These are phyloP conservation scores for Debaryomyces singareniensis DNA, from an alignment of 1,139 yeast species.

Conservation along the genomic window DNA sequence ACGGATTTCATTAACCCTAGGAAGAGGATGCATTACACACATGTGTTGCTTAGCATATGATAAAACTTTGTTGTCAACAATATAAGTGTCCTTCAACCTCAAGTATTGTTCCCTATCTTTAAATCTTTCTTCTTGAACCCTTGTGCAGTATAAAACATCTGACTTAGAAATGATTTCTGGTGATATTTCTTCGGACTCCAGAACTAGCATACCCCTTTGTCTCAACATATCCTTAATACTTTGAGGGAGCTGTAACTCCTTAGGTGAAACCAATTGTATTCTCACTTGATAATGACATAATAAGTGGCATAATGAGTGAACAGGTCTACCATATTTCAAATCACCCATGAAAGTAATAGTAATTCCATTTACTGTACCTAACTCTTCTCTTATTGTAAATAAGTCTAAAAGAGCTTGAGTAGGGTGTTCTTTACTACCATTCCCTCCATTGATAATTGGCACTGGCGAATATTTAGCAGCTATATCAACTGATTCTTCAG, in stretches of 20 bases:
- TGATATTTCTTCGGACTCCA: constrained; percentile 71
- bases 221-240: constrained; percentile 60
- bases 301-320: constrained; percentile 89
- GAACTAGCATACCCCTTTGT: constrained; percentile 59
- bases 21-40: constrained; percentile 99
- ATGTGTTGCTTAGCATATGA: constrained; percentile 94
- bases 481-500: constrained; percentile 82
- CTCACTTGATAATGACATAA: constrained; percentile 90
- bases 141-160: constrained; percentile 94
- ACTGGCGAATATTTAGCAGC: constrained; percentile 97
- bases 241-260: constrained; percentile 77
- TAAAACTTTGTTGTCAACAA: constrained; percentile 88
- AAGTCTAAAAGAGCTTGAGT: constrained; percentile 96
- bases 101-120: constrained; percentile 68
- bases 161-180: constrained; percentile 81
- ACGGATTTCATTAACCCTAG: constrained; percentile 92
- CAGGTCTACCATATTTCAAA: constrained; percentile 96
- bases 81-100: constrained; percentile 83
- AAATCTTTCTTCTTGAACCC: constrained; percentile 97
- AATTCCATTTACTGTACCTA: constrained; percentile 97
- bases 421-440: constrained; percentile 97
- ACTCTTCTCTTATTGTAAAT: constrained; percentile 97
- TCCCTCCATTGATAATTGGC: constrained; percentile 97
- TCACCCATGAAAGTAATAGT: constrained; percentile 99
- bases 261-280: constrained; percentile 87